A percentile compares a stretch with the other conserved stretches of the same genome.
Evolutionary conservation across 257 asterid genomes (phyloP).

Genomic region (Verbena officinalis): DNA sequence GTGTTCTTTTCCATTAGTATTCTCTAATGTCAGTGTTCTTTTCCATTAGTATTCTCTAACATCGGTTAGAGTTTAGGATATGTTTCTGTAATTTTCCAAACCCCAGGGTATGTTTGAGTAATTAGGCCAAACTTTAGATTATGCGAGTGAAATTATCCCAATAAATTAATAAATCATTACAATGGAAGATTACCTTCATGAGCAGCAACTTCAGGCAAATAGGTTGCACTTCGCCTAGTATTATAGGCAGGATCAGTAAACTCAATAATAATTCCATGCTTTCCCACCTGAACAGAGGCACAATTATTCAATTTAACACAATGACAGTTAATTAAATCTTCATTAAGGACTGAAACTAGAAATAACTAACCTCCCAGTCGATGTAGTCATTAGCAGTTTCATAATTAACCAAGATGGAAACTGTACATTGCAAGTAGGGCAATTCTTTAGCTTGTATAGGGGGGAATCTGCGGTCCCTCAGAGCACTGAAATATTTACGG

Average conservation of each 20-base stretch:
- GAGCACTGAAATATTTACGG: conserved; percentile 62
- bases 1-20: too few species aligned
- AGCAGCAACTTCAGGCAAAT: conserved; percentile 97
- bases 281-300: conserved; percentile 68
- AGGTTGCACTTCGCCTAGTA: conserved; percentile 81
- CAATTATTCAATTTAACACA: conserved; percentile 8
- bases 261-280: conserved; percentile 93
- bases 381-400: conserved; percentile 80
- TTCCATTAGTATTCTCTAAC: too few species aligned
- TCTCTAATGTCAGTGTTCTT: too few species aligned
- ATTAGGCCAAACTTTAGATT: too few species aligned
- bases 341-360: too few species aligned
- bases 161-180: too few species aligned
- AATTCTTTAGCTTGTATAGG: conserved; percentile 94
- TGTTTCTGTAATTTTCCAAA: too few species aligned
- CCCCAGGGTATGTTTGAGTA: too few species aligned
- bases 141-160: too few species aligned
- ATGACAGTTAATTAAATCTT: neutral
- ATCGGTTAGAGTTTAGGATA: too few species aligned
- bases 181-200: conserved; percentile 75
- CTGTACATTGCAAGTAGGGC: conserved; percentile 89
- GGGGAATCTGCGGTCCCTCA: conserved; percentile 89
- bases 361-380: conserved; percentile 92
- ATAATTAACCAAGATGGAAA: conserved; percentile 81
- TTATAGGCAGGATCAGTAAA: conserved; percentile 76